Percentiles rank a stretch among this genome's conserved stretches.
Conservation (phyloP, 176 grass and related monocot genomes). For the Oryza glaberrima region DNA sequence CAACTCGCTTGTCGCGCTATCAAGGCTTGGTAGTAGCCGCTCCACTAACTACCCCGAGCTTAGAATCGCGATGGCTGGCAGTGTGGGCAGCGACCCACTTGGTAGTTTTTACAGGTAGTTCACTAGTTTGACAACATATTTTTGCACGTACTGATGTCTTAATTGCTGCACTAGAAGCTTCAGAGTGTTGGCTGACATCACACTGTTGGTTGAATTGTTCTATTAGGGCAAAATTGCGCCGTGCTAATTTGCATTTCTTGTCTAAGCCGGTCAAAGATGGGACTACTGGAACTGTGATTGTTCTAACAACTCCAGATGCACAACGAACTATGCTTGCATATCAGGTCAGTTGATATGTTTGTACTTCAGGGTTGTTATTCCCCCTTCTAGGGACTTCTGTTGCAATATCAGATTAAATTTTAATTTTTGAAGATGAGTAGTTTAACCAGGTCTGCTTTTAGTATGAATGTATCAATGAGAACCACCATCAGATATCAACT, state of each 20-base stretch:
- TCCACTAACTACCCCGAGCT: conserved; percentile 56
- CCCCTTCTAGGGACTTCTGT: background rate
- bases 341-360: conserved; percentile 57
- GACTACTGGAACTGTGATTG: conserved; percentile 93
- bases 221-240: conserved; percentile 65
- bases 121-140: background rate
- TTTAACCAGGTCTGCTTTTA: background rate
- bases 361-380: background rate
- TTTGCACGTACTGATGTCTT: background rate
- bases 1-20: conserved; percentile 85
- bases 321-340: conserved; percentile 97
- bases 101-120: conserved; percentile 92
- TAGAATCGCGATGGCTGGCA: conserved; percentile 83
- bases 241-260: conserved; percentile 92
- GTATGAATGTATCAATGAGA: conserved; percentile 19
- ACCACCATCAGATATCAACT: background rate
- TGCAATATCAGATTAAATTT: background rate
- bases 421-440: background rate
- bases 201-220: background rate
- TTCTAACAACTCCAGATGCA: conserved; percentile 94
- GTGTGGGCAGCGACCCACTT: conserved; percentile 81
- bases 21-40: conserved; percentile 62
- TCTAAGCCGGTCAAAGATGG: conserved; percentile 83
- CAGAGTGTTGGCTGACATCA: conserved; percentile 29
- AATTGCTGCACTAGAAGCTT: background rate